phyloP scores from a whole-genome alignment of 176 grass and related monocot species.

The Zoysia japonica region DNA sequence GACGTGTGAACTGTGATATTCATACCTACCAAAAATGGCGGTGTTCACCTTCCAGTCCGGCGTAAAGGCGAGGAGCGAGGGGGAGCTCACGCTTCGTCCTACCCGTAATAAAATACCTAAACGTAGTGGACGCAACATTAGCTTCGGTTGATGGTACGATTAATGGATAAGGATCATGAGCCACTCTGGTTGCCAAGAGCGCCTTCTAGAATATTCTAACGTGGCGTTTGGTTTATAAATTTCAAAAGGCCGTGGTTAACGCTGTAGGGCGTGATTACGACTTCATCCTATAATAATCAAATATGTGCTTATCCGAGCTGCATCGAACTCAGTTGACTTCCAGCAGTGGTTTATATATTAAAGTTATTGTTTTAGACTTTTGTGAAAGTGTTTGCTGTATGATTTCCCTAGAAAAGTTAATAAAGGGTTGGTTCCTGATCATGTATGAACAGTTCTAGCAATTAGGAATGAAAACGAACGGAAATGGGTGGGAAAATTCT shows the following conservation, averaged over 20 bases:
- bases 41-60: not conserved
- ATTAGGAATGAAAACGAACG: no score
- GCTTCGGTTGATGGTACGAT: conserved; percentile 22
- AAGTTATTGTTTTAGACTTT: not conserved
- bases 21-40: conserved; percentile 2
- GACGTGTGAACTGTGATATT: conserved; percentile 12
- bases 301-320: conserved; percentile 24
- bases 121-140: not conserved
- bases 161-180: conserved; percentile 40
- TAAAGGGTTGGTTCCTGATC: not conserved
- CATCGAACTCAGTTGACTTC: not conserved
- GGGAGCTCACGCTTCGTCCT: conserved; percentile 22
- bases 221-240: conserved; percentile 22
- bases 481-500: no score
- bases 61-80: not conserved
- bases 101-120: conserved; percentile 22
- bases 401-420: not conserved
- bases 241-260: conserved; percentile 31
- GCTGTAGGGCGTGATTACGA: conserved; percentile 41
- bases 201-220: conserved; percentile 20
- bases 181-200: not conserved
- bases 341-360: not conserved
- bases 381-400: not conserved
- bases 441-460: not conserved
- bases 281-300: conserved; percentile 7